A percentile compares a stretch with the other conserved stretches of the same genome.
These are phyloP conservation scores for Ganoderma lingzhi DNA, from an alignment of 1,284 basidiomycete species.

Conservation along the genomic window DNA sequence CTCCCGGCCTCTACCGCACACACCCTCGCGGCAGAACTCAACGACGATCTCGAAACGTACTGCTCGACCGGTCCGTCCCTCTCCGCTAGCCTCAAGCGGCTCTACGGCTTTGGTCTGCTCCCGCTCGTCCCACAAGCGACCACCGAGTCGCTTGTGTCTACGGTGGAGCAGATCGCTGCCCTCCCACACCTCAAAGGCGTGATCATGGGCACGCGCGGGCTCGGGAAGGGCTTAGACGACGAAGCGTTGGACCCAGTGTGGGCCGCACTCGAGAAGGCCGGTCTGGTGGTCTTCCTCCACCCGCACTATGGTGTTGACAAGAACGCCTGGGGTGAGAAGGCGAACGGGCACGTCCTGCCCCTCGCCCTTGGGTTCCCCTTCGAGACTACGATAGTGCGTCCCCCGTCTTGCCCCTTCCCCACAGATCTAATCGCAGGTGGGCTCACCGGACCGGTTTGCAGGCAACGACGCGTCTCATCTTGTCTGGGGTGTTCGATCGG, in stretches of 20 bases:
- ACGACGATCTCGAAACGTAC: constrained; percentile 79
- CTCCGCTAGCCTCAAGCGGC: constrained; percentile 55
- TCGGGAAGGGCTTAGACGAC: constrained; percentile 85
- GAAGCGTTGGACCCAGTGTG: constrained; percentile 79
- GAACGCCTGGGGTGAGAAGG: constrained; percentile 73
- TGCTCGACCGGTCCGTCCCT: constrained; percentile 71
- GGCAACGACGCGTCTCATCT: constrained; percentile 83
- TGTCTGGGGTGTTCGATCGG: constrained; percentile 82
- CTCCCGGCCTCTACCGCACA: constrained; percentile 74
- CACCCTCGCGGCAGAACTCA: constrained; percentile 70
- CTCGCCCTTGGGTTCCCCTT: constrained; percentile 89
- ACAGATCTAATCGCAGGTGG: neutral
- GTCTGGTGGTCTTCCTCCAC: constrained; percentile 81
- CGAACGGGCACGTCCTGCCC: constrained; percentile 87
- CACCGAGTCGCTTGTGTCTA: constrained; percentile 61
- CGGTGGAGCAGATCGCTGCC: constrained; percentile 69
- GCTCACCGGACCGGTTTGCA: constrained; percentile 37
- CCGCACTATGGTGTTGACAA: constrained; percentile 82
- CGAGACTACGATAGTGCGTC: constrained; percentile 84
- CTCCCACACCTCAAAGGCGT: constrained; percentile 79
- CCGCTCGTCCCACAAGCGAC: constrained; percentile 78
- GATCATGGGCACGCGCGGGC: constrained; percentile 82
- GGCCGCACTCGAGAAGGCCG: constrained; percentile 71
- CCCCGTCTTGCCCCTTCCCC: neutral
- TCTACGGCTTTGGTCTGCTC: constrained; percentile 87